Conservation (phyloP, 2,329 filamentous ascomycete species). For the Calonectria hongkongensis region DNA sequence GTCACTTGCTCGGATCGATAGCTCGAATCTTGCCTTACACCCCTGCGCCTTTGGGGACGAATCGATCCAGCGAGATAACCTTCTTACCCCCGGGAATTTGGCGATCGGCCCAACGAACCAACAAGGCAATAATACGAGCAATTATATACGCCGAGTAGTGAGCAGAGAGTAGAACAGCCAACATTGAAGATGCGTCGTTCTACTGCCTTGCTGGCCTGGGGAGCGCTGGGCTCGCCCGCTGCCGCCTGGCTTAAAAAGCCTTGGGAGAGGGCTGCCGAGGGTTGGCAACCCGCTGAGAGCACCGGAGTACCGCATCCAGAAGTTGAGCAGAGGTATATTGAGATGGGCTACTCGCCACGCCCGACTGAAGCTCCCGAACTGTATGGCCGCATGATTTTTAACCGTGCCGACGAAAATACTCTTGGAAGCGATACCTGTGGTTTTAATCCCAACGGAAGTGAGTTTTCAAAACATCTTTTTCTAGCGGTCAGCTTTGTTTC, state of each 20-base stretch:
- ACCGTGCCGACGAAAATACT: slow-evolving; percentile 55
- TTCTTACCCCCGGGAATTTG: background rate
- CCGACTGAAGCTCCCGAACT: slow-evolving; percentile 57
- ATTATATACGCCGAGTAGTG: background rate
- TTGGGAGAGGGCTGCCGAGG: slow-evolving; percentile 47
- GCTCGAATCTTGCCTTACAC: background rate
- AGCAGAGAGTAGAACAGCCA: background rate
- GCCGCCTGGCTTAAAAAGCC: slow-evolving; percentile 51
- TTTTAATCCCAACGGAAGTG: slow-evolving; percentile 56
- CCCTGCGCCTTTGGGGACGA: background rate
- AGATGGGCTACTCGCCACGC: slow-evolving; percentile 56
- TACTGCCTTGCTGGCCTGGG: slow-evolving; percentile 50
- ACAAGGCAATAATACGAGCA: slow-evolving; percentile 3
- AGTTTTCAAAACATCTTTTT: slow-evolving; percentile 42
- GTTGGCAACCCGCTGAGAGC: slow-evolving; percentile 56
- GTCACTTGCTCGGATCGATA: slow-evolving; percentile 1
- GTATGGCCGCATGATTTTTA: slow-evolving; percentile 56
- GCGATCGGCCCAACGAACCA: slow-evolving; percentile 2
- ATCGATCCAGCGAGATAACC: slow-evolving; percentile 2
- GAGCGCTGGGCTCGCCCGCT: slow-evolving; percentile 50
- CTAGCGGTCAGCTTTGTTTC: background rate
- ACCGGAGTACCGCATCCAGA: slow-evolving; percentile 46
- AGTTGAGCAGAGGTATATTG: slow-evolving; percentile 51
- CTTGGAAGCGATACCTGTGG: slow-evolving; percentile 57
- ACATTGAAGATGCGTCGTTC: slow-evolving; percentile 45